Conservation (phyloP, 2,329 filamentous ascomycete genomes). For the Aspergillus ruber region DNA sequence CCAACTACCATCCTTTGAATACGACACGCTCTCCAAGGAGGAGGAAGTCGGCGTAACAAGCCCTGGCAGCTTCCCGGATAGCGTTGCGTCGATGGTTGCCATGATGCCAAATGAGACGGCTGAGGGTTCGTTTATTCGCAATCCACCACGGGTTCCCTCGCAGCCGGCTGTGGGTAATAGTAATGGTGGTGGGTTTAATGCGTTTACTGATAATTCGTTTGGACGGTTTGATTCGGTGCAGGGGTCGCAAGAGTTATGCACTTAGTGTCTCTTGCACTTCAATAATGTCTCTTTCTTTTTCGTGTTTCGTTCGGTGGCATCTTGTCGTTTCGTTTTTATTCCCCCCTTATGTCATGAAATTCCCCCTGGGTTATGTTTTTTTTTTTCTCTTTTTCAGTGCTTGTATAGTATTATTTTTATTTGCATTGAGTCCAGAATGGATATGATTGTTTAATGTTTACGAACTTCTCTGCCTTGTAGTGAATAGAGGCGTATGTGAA, state of each 20-base stretch:
- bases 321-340: neutral
- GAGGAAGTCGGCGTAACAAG: constrained; percentile 15
- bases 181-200: constrained; percentile 19
- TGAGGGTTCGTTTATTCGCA: constrained; percentile 20
- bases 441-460: too few relatives aligned
- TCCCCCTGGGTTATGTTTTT: neutral
- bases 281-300: constrained; percentile 1
- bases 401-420: neutral
- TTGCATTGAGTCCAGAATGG: neutral
- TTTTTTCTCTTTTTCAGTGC: too few relatives aligned
- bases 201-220: constrained; percentile 19
- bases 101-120: constrained; percentile 23
- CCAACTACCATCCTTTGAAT: constrained; percentile 22
- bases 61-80: constrained; percentile 19
- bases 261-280: constrained; percentile 8
- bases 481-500: too few relatives aligned
- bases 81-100: constrained; percentile 26
- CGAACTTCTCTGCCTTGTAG: too few relatives aligned
- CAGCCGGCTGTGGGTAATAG: too few relatives aligned
- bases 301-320: neutral
- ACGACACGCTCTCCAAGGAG: constrained; percentile 16
- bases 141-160: constrained; percentile 10
- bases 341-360: neutral
- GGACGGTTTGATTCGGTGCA: constrained; percentile 28
- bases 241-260: constrained; percentile 30